Conservation (phyloP, 768 basidiomycete species). For the Neoboletus brunneissimus region DNA sequence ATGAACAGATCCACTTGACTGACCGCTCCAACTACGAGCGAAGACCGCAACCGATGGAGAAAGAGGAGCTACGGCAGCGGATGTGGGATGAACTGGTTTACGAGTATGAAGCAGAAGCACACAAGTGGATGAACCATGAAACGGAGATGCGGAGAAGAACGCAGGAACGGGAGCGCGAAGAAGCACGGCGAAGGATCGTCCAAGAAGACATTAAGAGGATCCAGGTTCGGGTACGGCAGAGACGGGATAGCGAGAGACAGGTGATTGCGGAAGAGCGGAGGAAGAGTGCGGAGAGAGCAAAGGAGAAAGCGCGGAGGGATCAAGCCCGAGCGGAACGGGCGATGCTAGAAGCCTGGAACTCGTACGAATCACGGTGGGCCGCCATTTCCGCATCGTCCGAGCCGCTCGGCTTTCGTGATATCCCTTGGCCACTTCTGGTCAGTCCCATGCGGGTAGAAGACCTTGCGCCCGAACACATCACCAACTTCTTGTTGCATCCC, state of each 20-base stretch:
- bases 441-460: slow-evolving; percentile 45
- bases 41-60: slow-evolving; percentile 24
- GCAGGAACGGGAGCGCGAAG: slow-evolving; percentile 43
- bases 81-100: slow-evolving; percentile 55
- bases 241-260: slow-evolving; percentile 48
- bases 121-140: slow-evolving; percentile 52
- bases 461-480: slow-evolving; percentile 53
- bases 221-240: slow-evolving; percentile 49
- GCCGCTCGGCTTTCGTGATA: slow-evolving; percentile 52
- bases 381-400: slow-evolving; percentile 44
- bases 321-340: slow-evolving; percentile 42
- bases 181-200: slow-evolving; percentile 43
- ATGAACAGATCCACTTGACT: slow-evolving; percentile 45
- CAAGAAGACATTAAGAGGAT: slow-evolving; percentile 56
- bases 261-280: slow-evolving; percentile 48
- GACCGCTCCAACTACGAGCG: slow-evolving; percentile 30
- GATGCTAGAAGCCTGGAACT: slow-evolving; percentile 54
- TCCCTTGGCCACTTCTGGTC: slow-evolving; percentile 68
- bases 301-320: slow-evolving; percentile 45
- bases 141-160: slow-evolving; percentile 44
- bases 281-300: slow-evolving; percentile 30
- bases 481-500: slow-evolving; percentile 61
- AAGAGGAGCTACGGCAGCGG: slow-evolving; percentile 35
- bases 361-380: slow-evolving; percentile 68
- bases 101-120: slow-evolving; percentile 48